A percentile compares a stretch with the other conserved stretches of the same genome.
phyloP scores from a whole-genome alignment of 1,284 basidiomycete genomes.

The Tilletiaria anomala region DNA sequence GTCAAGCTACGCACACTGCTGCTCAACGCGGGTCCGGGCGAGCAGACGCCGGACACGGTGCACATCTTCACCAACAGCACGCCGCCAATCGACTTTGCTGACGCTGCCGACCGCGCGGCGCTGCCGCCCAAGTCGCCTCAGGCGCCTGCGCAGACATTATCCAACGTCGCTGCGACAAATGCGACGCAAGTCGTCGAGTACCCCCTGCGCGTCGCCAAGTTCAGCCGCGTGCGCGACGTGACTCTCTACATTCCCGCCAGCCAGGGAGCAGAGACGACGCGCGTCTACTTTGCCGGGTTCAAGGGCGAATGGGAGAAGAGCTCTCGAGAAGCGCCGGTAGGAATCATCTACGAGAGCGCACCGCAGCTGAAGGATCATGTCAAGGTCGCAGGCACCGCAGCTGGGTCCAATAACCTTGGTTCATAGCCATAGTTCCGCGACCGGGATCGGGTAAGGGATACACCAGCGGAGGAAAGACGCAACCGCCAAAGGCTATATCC shows the following conservation, averaged over 20 bases:
- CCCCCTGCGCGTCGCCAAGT: conserved; percentile 28
- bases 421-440: too few relatives aligned
- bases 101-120: conserved; percentile 7
- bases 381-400: too few relatives aligned
- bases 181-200: conserved; percentile 25
- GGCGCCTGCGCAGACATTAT: conserved; percentile 14
- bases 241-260: conserved; percentile 23
- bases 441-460: too few relatives aligned
- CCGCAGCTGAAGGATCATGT: conserved; percentile 30
- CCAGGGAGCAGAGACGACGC: conserved; percentile 11
- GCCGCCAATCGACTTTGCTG: conserved; percentile 20
- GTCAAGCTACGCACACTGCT: conserved; percentile 25
- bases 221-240: conserved; percentile 21
- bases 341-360: conserved; percentile 33
- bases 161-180: conserved; percentile 18
- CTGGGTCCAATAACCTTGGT: too few relatives aligned
- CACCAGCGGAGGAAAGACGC: too few relatives aligned
- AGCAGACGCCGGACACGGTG: conserved; percentile 16
- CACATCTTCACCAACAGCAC: conserved; percentile 26
- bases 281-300: conserved; percentile 26
- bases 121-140: conserved; percentile 3
- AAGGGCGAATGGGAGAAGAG: conserved; percentile 18
- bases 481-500: too few relatives aligned
- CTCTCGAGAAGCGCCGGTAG: conserved; percentile 12
- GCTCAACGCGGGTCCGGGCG: conserved; percentile 11